Evolutionary conservation across 2,329 filamentous ascomycete species (phyloP).

Genomic region (Colletotrichum neosansevieriae): DNA sequence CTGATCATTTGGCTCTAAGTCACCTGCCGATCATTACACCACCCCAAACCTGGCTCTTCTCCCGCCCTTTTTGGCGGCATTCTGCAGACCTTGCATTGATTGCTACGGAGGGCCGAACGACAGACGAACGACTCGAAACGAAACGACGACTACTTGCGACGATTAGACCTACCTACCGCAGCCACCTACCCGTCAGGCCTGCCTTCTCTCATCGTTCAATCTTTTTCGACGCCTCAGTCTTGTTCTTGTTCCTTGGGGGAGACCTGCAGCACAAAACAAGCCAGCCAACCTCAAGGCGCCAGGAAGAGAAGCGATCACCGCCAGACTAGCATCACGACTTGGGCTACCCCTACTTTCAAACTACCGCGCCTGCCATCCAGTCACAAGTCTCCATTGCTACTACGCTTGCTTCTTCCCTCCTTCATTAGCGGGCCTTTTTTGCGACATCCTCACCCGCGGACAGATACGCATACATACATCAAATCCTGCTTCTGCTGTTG

Average conservation of each 20-base stretch:
- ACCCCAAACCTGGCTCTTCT: background rate
- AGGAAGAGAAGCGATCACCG: background rate
- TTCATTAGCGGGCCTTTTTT: conserved; percentile 5
- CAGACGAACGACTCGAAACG: conserved; percentile 29
- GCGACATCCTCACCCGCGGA: conserved; percentile 1
- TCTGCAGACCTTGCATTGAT: conserved; percentile 13
- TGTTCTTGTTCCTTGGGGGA: conserved; percentile 22
- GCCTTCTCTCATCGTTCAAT: background rate
- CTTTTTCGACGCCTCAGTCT: conserved; percentile 1
- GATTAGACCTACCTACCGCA: background rate
- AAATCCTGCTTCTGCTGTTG: conserved; percentile 7
- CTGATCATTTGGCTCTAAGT: conserved; percentile 5
- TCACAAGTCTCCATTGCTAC: conserved; percentile 10
- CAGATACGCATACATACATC: background rate
- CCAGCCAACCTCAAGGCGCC: background rate
- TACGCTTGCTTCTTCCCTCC: conserved; percentile 16
- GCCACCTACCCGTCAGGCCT: background rate
- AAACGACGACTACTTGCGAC: conserved; percentile 11
- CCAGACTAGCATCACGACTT: background rate
- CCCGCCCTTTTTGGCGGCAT: conserved; percentile 8
- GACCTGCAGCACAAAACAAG: conserved; percentile 10
- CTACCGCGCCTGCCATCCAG: conserved; percentile 14
- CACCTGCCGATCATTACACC: conserved; percentile 6
- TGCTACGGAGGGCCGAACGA: conserved; percentile 19
- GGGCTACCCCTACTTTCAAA: conserved; percentile 6